Base-by-base conservation (phyloP, 768 basidiomycete species). In the Amanita molliuscula region DNA sequence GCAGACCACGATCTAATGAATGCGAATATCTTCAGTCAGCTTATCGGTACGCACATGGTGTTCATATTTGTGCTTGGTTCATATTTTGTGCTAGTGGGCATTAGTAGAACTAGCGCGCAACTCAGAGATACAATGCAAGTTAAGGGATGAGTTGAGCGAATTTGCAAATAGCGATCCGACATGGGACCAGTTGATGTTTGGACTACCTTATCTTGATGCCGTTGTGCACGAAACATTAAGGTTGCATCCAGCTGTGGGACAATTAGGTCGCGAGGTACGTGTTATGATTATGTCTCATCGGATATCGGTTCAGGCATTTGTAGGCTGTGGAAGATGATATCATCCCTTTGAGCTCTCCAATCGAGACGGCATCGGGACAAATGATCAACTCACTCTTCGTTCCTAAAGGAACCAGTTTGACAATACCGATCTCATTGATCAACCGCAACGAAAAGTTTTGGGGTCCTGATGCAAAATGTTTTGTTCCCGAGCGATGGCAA, bases 401-500 rank as follows among this genome's bases (percentile, higher is more conserved):
- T n/a, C 44, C 44, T 1, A 67, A 68, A 49, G 73, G 72, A 20
- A 66, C 70, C n/a, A 0, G 44, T 54, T 3, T 54, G 78, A 15
- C 62, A 61, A 5, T 57, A 5, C 68, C 75, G 0, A 64, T 75
- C 35, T 54, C 60, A n/a, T 57, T 56, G 41, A 62, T 77, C 23
- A 76, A 78, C 55, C 55, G 61, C 11, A 67, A 69, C 2, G 55
- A 60, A 20, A 58, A 52, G 3, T 53, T 74, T 23, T 78, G 75
- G 70, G 77, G 78, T 4, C 44, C 61, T 1, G 67, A 72, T 37
- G 70, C 73, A n/a, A 64, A 59, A 25, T 60, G 65, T 33, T 76
- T 76, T 56, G 60, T 61, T 6, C 75, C 74, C 1, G 64, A 67
- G 36, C 65, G 74, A 1, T 77, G 75, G 74, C 53, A 70, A 6